Conservation (phyloP, 2,329 filamentous ascomycete genomes). For the Elsinoe batatas region DNA sequence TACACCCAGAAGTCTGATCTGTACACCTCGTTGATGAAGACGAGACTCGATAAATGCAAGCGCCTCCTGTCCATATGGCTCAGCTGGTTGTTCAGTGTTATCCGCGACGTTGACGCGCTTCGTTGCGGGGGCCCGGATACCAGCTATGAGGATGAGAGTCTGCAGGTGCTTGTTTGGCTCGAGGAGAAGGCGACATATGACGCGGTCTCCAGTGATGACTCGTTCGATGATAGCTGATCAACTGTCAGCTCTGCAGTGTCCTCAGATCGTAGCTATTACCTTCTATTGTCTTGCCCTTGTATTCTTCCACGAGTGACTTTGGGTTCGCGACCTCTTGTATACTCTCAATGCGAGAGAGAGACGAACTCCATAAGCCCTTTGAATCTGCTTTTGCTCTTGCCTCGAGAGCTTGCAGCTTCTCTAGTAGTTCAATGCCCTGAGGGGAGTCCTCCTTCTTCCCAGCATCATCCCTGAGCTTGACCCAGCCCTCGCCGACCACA, state of each 20-base stretch:
- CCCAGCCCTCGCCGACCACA: slow-evolving; percentile 78
- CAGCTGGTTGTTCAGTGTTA: slow-evolving; percentile 70
- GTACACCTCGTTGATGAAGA: slow-evolving; percentile 75
- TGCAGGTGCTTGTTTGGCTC: slow-evolving; percentile 78
- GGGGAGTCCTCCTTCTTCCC: slow-evolving; percentile 83
- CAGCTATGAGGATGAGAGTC: slow-evolving; percentile 79
- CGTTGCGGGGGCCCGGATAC: slow-evolving; percentile 80
- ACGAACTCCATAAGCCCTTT: slow-evolving; percentile 70
- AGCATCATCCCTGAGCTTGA: slow-evolving; percentile 88
- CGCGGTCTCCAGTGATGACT: slow-evolving; percentile 80
- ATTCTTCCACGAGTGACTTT: slow-evolving; percentile 64
- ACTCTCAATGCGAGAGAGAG: slow-evolving; percentile 59
- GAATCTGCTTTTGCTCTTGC: slow-evolving; percentile 64
- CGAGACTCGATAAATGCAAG: slow-evolving; percentile 78
- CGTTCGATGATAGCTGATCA: slow-evolving; percentile 62
- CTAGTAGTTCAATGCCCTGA: slow-evolving; percentile 58
- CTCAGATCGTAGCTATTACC: slow-evolving; percentile 31
- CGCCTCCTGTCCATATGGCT: slow-evolving; percentile 84
- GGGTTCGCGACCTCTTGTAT: slow-evolving; percentile 72
- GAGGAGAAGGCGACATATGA: slow-evolving; percentile 72
- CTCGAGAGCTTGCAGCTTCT: slow-evolving; percentile 69
- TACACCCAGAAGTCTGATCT: slow-evolving; percentile 72
- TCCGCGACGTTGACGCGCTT: slow-evolving; percentile 71
- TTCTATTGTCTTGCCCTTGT: slow-evolving; percentile 78
- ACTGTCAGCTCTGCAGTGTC: neutral